Evolutionary conservation across 352 stramenopile genomes (phyloP).

Genomic region (Phytophthora palmivora): DNA sequence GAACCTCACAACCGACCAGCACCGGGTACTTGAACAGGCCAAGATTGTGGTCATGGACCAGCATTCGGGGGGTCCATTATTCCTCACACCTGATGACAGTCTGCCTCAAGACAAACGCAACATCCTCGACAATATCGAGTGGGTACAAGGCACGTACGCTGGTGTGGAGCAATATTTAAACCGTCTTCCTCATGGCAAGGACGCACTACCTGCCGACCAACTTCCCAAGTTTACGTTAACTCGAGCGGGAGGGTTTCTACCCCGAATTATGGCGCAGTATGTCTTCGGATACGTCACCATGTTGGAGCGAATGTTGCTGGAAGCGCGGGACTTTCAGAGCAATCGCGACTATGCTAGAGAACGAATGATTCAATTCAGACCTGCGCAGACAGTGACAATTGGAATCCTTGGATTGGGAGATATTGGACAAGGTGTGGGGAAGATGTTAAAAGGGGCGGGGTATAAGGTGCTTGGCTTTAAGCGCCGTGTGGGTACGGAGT

Average conservation of each 20-base stretch:
- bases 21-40: slow-evolving; percentile 35
- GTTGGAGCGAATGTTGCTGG: slow-evolving; percentile 69
- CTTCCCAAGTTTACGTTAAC: slow-evolving; percentile 53
- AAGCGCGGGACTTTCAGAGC: slow-evolving; percentile 48
- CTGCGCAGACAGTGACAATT: slow-evolving; percentile 55
- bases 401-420: slow-evolving; percentile 68
- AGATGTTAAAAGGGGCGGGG: slow-evolving; percentile 48
- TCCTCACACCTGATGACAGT: too few relatives aligned
- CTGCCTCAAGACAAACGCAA: slow-evolving; percentile 38
- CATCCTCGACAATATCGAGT: slow-evolving; percentile 56
- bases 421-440: slow-evolving; percentile 67
- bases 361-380: slow-evolving; percentile 52
- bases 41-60: slow-evolving; percentile 50
- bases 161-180: slow-evolving; percentile 68
- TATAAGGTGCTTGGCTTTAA: slow-evolving; percentile 83
- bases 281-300: slow-evolving; percentile 65
- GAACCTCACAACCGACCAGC: slow-evolving; percentile 38
- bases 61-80: slow-evolving; percentile 48
- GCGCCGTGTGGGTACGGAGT: slow-evolving; percentile 33
- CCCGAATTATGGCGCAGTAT: slow-evolving; percentile 68
- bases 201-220: slow-evolving; percentile 11
- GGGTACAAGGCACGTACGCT: slow-evolving; percentile 76
- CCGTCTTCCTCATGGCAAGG: slow-evolving; percentile 24
- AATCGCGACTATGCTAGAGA: slow-evolving; percentile 45
- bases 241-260: slow-evolving; percentile 63